Percentiles rank a stretch among this genome's conserved stretches.
These are phyloP conservation scores for Lagenidium giganteum DNA, from an alignment of 352 stramenopile genomes.

Conservation along the genomic window DNA sequence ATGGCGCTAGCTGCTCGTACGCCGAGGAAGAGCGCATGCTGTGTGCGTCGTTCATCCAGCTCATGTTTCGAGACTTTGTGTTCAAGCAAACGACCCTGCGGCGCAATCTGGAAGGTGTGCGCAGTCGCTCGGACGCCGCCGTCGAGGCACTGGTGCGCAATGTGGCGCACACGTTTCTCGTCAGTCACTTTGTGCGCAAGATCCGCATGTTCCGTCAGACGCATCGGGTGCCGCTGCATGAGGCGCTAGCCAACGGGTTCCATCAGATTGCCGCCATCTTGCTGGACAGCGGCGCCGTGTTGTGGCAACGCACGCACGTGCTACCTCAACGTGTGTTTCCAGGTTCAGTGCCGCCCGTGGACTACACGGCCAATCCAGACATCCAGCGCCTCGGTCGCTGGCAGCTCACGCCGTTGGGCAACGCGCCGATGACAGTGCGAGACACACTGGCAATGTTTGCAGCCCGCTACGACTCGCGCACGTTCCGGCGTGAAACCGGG, in stretches of 20 bases:
- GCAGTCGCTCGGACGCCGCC: slow-evolving; percentile 30
- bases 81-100: slow-evolving; percentile 22
- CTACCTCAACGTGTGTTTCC: slow-evolving; percentile 45
- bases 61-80: slow-evolving; percentile 44
- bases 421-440: slow-evolving; percentile 30
- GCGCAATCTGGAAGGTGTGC: not conserved
- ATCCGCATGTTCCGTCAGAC: slow-evolving; percentile 44
- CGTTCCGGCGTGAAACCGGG: slow-evolving; percentile 24
- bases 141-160: slow-evolving; percentile 48
- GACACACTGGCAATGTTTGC: slow-evolving; percentile 50
- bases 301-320: slow-evolving; percentile 62
- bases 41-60: slow-evolving; percentile 63
- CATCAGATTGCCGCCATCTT: slow-evolving; percentile 45
- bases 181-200: slow-evolving; percentile 44
- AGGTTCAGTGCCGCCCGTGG: slow-evolving; percentile 7
- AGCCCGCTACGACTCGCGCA: slow-evolving; percentile 30
- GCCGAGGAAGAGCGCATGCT: slow-evolving; percentile 41
- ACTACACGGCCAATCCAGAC: not conserved
- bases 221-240: slow-evolving; percentile 64
- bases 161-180: slow-evolving; percentile 54
- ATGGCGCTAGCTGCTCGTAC: slow-evolving; percentile 41
- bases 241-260: slow-evolving; percentile 67
- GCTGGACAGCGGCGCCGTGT: slow-evolving; percentile 34
- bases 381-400: slow-evolving; percentile 29
- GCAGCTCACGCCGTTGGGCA: slow-evolving; percentile 39